These are phyloP conservation scores for Agrocybe praecox DNA, from an alignment of 768 basidiomycete genomes.

Conservation along the genomic window DNA sequence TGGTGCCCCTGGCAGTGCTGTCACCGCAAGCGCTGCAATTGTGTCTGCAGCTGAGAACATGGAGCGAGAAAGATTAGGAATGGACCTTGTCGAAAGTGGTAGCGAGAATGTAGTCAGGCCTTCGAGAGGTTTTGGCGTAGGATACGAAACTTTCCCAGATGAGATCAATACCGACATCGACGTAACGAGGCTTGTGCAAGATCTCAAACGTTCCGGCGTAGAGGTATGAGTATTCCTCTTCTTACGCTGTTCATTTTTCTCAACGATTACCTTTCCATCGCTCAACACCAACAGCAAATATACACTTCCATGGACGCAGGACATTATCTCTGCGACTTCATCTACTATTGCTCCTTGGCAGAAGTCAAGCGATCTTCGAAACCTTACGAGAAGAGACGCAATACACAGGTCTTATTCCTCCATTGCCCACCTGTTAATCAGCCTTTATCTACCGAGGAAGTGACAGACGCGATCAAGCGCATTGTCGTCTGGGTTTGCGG, in stretches of 20 bases:
- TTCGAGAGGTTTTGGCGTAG: slow-evolving; percentile 44
- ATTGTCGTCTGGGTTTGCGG: slow-evolving; percentile 63
- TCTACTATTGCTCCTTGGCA: slow-evolving; percentile 76
- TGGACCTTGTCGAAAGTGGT: slow-evolving; percentile 36
- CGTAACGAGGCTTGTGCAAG: slow-evolving; percentile 56
- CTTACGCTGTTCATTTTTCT: neutral
- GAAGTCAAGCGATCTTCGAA: slow-evolving; percentile 58
- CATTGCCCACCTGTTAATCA: slow-evolving; percentile 73
- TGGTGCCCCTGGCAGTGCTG: slow-evolving; percentile 8
- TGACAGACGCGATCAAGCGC: slow-evolving; percentile 63
- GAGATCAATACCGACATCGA: slow-evolving; percentile 64
- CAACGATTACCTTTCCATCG: slow-evolving; percentile 1
- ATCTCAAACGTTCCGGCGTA: slow-evolving; percentile 52
- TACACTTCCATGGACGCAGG: slow-evolving; percentile 78
- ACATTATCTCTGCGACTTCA: slow-evolving; percentile 76
- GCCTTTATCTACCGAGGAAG: slow-evolving; percentile 65
- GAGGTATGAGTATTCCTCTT: slow-evolving; percentile 36
- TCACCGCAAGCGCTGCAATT: neutral
- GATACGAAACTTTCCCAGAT: slow-evolving; percentile 58
- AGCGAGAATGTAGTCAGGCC: slow-evolving; percentile 39
- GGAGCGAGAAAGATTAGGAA: slow-evolving; percentile 38
- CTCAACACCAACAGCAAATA: slow-evolving; percentile 48
- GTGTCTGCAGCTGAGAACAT: slow-evolving; percentile 34
- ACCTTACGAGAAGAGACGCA: slow-evolving; percentile 39
- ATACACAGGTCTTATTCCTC: slow-evolving; percentile 62